Base-by-base conservation (phyloP, 768 basidiomycete species). In the Termitomyces sp. region DNA sequence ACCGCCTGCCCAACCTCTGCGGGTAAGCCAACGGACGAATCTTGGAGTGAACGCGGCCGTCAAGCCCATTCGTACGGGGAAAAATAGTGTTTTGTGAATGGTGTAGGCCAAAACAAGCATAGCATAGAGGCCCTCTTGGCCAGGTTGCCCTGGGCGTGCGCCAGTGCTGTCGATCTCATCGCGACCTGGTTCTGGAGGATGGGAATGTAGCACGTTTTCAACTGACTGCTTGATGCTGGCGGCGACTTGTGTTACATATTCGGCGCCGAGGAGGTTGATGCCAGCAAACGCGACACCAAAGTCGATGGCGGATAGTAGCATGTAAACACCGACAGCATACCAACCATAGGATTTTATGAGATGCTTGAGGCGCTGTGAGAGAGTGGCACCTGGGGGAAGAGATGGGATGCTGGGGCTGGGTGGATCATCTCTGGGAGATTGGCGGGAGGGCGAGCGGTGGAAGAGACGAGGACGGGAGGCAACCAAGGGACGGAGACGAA, bases 291-390 rank as follows among this genome's bases (percentile, higher is more conserved):
- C 86, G 65, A 97, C 79, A 36, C 83, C 75, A 69, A 98, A 94
- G 71, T 99, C 97, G 68, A 95, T 67, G 7, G 78, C 76, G 42
- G 83, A 82, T 55, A 98, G 69, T 50, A 87, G 68, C 61, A 88
- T 44, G 77, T 99, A 99, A 26, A 98, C 87, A 33, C 91, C 95
- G 30, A 98, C 80, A 20, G 97, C 94, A 69, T 95, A 96, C 91
- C 92, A 94, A 32, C 96, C 96, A 69, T 98, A 97, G 4, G 89
- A 83, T 69, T 90, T 95, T 58, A 95, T 87, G 57, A 98, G 88
- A 64, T 84, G 81, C 67, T 87, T 93, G 24, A 95, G 76, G 20
- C 86, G 82, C 69, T 89, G 83, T 1, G 88, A 84, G 56, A 93
- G 76, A 0, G 86, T 73, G 3, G 81, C 75, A 61, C 83, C 69